Percentiles rank a stretch among this genome's conserved stretches.
Evolutionary conservation across 139 green algal genomes (phyloP).

Genomic region (Yamagishiella unicocca): DNA sequence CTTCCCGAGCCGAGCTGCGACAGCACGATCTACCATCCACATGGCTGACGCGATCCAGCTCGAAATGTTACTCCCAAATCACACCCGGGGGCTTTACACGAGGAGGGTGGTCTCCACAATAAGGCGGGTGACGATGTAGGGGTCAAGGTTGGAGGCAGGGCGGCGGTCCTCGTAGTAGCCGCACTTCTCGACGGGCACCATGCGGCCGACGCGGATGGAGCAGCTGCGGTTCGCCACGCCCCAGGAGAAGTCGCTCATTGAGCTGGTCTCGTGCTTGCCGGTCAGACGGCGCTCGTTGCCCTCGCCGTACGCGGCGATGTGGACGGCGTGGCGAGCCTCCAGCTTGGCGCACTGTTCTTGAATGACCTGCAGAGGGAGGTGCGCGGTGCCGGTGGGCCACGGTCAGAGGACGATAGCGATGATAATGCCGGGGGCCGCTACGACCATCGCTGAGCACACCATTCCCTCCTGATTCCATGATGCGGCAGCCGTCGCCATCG

Average conservation of each 20-base stretch:
- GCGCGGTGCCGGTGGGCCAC: too few species aligned
- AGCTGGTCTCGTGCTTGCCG: constrained; percentile 90
- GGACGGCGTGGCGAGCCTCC: constrained; percentile 80
- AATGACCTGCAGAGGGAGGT: constrained; percentile 73
- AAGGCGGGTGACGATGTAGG: constrained; percentile 84
- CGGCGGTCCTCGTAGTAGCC: constrained; percentile 97
- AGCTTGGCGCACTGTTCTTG: constrained; percentile 93
- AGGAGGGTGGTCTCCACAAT: constrained; percentile 86
- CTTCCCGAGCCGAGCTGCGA: too few species aligned
- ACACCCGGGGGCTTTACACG: too few species aligned
- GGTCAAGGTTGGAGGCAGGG: constrained; percentile 97
- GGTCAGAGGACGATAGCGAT: too few species aligned
- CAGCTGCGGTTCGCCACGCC: constrained; percentile 97
- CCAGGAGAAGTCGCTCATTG: constrained; percentile 97
- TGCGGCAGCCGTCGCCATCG: too few species aligned
- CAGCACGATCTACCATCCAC: background rate
- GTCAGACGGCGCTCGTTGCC: constrained; percentile 99
- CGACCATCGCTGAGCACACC: too few species aligned
- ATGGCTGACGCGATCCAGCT: too few species aligned
- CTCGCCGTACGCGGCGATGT: constrained; percentile 71
- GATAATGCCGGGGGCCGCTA: too few species aligned
- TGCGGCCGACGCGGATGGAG: constrained; percentile 87
- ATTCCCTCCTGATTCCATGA: too few species aligned
- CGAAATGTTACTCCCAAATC: too few species aligned
- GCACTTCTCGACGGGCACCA: constrained; percentile 91